Conservation (phyloP, 768 basidiomycete genomes). For the Hericium rajendrae region DNA sequence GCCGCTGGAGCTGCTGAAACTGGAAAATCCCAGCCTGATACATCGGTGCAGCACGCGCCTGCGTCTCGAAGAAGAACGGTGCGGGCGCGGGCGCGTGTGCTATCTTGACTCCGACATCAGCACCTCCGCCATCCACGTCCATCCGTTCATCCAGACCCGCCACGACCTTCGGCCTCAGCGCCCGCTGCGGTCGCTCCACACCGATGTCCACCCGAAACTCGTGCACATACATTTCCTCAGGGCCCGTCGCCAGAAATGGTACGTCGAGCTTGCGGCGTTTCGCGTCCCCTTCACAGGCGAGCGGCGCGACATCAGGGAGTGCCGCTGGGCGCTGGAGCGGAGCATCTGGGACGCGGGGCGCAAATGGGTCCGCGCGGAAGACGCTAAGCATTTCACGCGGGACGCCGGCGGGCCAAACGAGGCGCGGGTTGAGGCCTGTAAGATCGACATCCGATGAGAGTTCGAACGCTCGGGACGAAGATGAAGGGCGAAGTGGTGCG, state of each 20-base stretch:
- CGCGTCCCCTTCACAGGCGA: not conserved
- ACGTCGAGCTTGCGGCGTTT: not conserved
- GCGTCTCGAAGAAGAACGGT: no score
- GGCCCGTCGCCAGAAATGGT: conserved; percentile 12
- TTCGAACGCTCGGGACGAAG: not conserved
- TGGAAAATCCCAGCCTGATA: no score
- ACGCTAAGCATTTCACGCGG: not conserved
- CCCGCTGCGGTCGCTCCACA: not conserved
- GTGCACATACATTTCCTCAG: conserved; percentile 13
- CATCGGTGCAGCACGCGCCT: no score
- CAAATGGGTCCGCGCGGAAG: not conserved
- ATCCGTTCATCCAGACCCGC: no score
- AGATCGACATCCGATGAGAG: not conserved
- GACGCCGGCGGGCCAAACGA: not conserved
- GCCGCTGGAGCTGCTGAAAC: no score
- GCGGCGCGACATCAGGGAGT: not conserved
- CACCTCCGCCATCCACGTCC: no score
- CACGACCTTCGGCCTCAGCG: no score
- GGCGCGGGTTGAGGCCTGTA: not conserved
- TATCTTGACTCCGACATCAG: no score
- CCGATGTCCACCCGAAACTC: conserved; percentile 8
- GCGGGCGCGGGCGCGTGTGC: no score
- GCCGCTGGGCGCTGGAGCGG: not conserved
- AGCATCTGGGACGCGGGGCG: not conserved
- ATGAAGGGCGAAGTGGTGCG: not conserved